Evolutionary conservation across 306 rosid species (phyloP), one percentile per base, ranked within the genome.

Genomic region (Acmispon strigosus): DNA sequence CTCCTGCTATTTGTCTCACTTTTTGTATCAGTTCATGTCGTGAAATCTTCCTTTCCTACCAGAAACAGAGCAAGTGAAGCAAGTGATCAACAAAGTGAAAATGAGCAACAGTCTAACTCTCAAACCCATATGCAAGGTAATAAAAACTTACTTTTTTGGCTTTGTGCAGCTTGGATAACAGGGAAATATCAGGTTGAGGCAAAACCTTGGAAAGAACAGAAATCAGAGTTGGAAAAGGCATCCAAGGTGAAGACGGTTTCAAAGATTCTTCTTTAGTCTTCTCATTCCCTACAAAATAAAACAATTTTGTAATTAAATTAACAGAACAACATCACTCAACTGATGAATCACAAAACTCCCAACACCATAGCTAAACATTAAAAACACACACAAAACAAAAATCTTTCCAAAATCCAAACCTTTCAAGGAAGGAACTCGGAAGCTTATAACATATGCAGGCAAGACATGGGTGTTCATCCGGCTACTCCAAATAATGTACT

Each of bases 201-300:
- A 91, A 74, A 58, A 64, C 75, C 84, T 86, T 86, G 0, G 96
- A 83, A 42, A 91, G 99, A 15, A 52, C 86, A 63, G 90, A 83
- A 29, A 94, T 91, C 17, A 94, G 61, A 76, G 81, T 13, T 14
- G 90, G 89, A 55, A 94, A 78, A 52, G 97, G 91, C 88, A 94
- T 78, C 99, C 96, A 94, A 14, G 97, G 98, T 0, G 98, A 90
- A 18, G 85, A 74, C 27, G 98, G 98, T 75, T 76, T 80, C 41
- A 59, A 32, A 3, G 80, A 73, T 17, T 77, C 84, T 41, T 78
- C 86, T 59, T 65, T 74, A 36, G n/a, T 69, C 71, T 69, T 90
- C 50, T 36, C 68, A 72, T 10, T 5, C 47, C 68, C 98, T 93
- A 18, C 53, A 79, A 52, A 78, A 62, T 11, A 36, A 5, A 29